Evolutionary conservation across 2,329 filamentous ascomycete genomes (phyloP).

Genomic region (Aspergillus neoniger): DNA sequence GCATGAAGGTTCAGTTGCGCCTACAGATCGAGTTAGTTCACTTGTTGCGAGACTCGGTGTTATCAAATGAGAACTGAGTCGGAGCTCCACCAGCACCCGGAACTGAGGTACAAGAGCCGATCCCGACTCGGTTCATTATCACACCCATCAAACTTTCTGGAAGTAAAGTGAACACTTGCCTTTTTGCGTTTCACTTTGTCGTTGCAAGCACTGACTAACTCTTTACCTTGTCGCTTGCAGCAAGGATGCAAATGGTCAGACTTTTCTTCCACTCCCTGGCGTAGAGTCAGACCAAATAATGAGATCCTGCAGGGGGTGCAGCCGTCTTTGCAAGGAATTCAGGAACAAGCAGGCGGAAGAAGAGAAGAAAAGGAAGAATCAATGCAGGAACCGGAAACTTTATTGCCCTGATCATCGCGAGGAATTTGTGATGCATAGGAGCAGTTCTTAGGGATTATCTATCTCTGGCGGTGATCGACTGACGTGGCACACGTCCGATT

Average conservation of each 20-base stretch:
- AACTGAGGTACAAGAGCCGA: constrained; percentile 4
- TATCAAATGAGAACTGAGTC: constrained; percentile 3
- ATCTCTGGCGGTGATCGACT: constrained; percentile 8
- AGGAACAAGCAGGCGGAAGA: background rate
- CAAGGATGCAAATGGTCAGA: background rate
- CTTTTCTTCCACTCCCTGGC: background rate
- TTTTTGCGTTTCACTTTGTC: background rate
- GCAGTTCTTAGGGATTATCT: background rate
- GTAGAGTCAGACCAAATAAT: background rate
- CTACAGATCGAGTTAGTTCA: constrained; percentile 8
- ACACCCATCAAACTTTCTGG: background rate
- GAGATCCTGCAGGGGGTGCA: background rate
- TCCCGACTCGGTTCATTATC: background rate
- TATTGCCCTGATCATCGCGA: constrained; percentile 6
- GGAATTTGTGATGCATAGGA: constrained; percentile 5
- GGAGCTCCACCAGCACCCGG: constrained; percentile 4
- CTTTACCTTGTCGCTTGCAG: background rate
- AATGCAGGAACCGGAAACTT: constrained; percentile 17
- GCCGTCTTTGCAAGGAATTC: background rate
- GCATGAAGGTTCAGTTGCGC: constrained; percentile 8
- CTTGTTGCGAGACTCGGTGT: background rate
- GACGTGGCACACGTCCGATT: constrained; percentile 13
- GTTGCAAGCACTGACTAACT: no score
- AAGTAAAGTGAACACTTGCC: background rate
- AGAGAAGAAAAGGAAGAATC: background rate